Base-by-base conservation (phyloP, 179 eudicot species). In the Spergularia azorica region DNA sequence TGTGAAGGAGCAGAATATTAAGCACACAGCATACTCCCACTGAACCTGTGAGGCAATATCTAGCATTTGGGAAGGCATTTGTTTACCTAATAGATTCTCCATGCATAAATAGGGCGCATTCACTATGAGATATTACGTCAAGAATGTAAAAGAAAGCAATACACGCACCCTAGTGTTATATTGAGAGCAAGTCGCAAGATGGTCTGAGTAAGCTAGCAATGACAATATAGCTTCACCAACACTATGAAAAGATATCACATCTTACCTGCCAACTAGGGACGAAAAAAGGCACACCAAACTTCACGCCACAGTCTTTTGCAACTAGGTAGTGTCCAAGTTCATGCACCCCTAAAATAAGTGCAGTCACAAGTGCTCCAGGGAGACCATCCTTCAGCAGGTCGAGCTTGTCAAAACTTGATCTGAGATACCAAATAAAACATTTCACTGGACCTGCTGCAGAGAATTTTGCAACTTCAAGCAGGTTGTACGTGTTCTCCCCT, bases 251-350 rank as follows among this genome's bases (percentile, higher is more conserved):
- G 38, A 63, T n/a, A 58, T 3, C 39, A 68, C 70, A 80, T 77
- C 89, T 84, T 84, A 95, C 99, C 99, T 95, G 99, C 99, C 99
- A 95, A 83, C 99, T 95, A 20, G 99, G 99, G 73, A 95, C 90
- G 66, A 95, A 87, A 78, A 73, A 95, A 50, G 99, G 99, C 52
- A 93, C 90, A 46, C 97, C 95, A 72, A 95, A 89, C 90, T 87
- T 90, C 76, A 95, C 87, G 75, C 97, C 97, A 70, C 79, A 68
- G 43, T 82, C 83, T 65, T 84, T 89, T 71, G 97, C 97, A 76
- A 86, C 90, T 58, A 90, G 20, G 85, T 80, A 81, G 77, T 95
- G 99, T 84, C 95, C 84, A 72, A 93, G 88, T 86, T 93, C 99
- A 81, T 95, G 99, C 41, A 83, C 89, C 13, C 94, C 97, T 77